These are phyloP conservation scores for Paramyrothecium sp. DNA, from an alignment of 2,329 filamentous ascomycete species.

Conservation along the genomic window DNA sequence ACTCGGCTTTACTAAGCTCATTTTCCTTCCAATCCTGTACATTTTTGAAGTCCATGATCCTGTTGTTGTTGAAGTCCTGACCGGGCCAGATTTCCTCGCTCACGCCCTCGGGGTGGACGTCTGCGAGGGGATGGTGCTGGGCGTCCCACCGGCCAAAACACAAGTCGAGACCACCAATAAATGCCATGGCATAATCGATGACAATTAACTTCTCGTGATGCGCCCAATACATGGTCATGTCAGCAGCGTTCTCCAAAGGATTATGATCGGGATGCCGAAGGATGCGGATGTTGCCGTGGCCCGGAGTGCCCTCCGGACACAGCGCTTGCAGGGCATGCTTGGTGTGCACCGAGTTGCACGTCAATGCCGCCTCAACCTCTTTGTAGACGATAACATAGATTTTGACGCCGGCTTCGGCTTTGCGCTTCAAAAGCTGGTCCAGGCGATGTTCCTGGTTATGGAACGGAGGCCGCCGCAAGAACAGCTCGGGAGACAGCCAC, in stretches of 20 bases:
- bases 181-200: slow-evolving; percentile 85
- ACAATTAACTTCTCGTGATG: slow-evolving; percentile 98
- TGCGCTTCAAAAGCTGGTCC: slow-evolving; percentile 82
- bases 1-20: slow-evolving; percentile 86
- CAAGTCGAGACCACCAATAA: slow-evolving; percentile 90
- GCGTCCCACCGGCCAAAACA: slow-evolving; percentile 96
- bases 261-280: slow-evolving; percentile 96
- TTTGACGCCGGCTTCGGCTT: slow-evolving; percentile 88
- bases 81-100: slow-evolving; percentile 86
- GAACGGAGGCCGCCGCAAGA: slow-evolving; percentile 80
- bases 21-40: slow-evolving; percentile 93
- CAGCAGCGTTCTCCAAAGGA: slow-evolving; percentile 85
- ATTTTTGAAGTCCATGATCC: slow-evolving; percentile 91
- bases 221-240: slow-evolving; percentile 98
- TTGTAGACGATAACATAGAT: slow-evolving; percentile 94
- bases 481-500: slow-evolving; percentile 92
- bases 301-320: slow-evolving; percentile 78
- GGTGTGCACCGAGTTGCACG: slow-evolving; percentile 90
- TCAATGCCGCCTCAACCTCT: slow-evolving; percentile 77
- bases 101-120: slow-evolving; percentile 83
- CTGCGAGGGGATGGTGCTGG: slow-evolving; percentile 79
- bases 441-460: slow-evolving; percentile 82
- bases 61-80: slow-evolving; percentile 97
- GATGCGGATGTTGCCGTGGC: slow-evolving; percentile 83
- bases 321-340: slow-evolving; percentile 80